A percentile compares a stretch with the other conserved stretches of the same genome.
Conservation (phyloP, 1,284 basidiomycete genomes). For the Gymnopus androsaceus region DNA sequence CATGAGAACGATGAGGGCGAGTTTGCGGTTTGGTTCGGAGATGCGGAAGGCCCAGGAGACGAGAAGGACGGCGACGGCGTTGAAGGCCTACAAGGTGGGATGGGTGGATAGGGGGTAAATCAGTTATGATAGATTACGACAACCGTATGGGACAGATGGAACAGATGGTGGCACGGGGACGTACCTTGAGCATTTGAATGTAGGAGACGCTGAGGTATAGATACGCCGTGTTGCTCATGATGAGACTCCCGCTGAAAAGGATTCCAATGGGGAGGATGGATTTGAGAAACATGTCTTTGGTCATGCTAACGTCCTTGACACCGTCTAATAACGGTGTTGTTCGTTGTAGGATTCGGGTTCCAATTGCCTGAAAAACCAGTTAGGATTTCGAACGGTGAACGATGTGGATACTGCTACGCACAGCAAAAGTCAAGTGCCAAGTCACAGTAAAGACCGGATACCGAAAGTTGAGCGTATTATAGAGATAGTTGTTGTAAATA, state of each 20-base stretch:
- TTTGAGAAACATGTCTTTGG: slow-evolving; percentile 78
- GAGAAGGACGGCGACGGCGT: slow-evolving; percentile 93
- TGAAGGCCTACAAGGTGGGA: slow-evolving; percentile 72
- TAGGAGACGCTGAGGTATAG: slow-evolving; percentile 90
- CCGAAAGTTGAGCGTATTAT: slow-evolving; percentile 80
- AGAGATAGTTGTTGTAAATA: slow-evolving; percentile 96
- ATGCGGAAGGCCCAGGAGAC: slow-evolving; percentile 92
- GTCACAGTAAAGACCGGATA: slow-evolving; percentile 90
- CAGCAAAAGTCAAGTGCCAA: slow-evolving; percentile 84
- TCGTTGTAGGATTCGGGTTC: slow-evolving; percentile 86
- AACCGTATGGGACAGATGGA: neutral
- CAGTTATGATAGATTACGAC: slow-evolving; percentile 5
- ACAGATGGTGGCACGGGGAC: neutral
- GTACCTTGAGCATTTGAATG: slow-evolving; percentile 97
- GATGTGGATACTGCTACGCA: slow-evolving; percentile 37
- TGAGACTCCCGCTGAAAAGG: slow-evolving; percentile 90
- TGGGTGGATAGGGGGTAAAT: neutral
- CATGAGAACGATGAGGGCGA: slow-evolving; percentile 86
- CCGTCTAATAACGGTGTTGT: slow-evolving; percentile 91
- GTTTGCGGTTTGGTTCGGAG: slow-evolving; percentile 82
- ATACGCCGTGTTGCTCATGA: slow-evolving; percentile 94
- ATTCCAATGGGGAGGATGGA: slow-evolving; percentile 94
- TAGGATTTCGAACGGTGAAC: neutral
- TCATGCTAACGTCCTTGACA: slow-evolving; percentile 84
- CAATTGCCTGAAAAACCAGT: slow-evolving; percentile 63